Conservation (phyloP, 1,139 yeast species). For the Lodderomyces oxycetoniae region DNA sequence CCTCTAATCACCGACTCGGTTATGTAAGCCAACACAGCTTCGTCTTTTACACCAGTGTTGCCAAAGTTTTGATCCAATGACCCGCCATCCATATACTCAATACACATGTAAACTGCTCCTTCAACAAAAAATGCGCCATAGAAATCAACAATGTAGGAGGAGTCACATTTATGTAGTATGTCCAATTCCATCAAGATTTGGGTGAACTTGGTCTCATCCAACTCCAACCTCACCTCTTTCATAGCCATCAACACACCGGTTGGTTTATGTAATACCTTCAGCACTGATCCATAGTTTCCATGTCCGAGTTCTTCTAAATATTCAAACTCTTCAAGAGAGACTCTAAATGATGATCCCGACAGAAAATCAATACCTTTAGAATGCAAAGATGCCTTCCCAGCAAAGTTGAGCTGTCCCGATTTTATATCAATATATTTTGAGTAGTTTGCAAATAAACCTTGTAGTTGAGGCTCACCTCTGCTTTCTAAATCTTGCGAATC, state of each 20-base stretch:
- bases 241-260: conserved; percentile 92
- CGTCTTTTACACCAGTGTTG: conserved; percentile 69
- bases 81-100: conserved; percentile 98
- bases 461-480: conserved; percentile 23
- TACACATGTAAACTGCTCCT: conserved; percentile 97
- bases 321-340: conserved; percentile 82
- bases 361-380: conserved; percentile 89
- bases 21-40: conserved; percentile 68
- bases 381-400: conserved; percentile 89
- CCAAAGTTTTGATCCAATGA: conserved; percentile 84
- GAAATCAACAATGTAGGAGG: conserved; percentile 89
- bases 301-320: conserved; percentile 83
- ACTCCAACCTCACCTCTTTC: conserved; percentile 90
- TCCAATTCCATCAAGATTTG: conserved; percentile 96
- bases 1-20: conserved; percentile 82
- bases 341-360: conserved; percentile 80
- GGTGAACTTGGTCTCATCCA: conserved; percentile 86
- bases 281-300: conserved; percentile 94
- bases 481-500: conserved; percentile 3
- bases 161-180: conserved; percentile 81
- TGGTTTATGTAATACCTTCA: conserved; percentile 90
- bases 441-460: conserved; percentile 71
- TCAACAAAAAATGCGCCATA: conserved; percentile 97
- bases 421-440: conserved; percentile 85
- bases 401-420: conserved; percentile 85